Percentiles rank a stretch among this genome's conserved stretches.
Conservation (phyloP, 225 moss, liverwort and hornwort species). For the Asterella californica region DNA sequence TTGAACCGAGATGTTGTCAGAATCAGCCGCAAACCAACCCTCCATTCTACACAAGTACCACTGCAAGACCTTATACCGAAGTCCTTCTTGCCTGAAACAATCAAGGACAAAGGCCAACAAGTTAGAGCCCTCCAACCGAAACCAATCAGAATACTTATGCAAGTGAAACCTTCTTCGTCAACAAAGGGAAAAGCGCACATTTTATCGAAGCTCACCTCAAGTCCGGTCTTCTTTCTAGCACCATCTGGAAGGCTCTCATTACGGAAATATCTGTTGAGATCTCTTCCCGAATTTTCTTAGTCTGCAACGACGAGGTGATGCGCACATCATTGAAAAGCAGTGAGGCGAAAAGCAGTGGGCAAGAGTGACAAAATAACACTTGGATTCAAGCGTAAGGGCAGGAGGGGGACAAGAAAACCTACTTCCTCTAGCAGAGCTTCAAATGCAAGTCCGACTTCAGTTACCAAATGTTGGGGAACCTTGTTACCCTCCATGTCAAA, state of each 20-base stretch:
- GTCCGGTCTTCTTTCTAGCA: constrained; percentile 87
- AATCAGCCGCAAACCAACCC: constrained; percentile 98
- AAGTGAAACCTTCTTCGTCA: not conserved
- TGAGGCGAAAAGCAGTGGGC: not conserved
- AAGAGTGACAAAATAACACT: not conserved
- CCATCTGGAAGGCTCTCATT: constrained; percentile 60
- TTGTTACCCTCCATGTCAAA: constrained; percentile 96
- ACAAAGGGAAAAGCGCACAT: not conserved
- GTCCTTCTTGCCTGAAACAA: constrained; percentile 74
- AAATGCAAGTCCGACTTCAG: constrained; percentile 82
- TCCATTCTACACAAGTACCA: constrained; percentile 99
- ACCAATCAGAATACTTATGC: too few relatives aligned
- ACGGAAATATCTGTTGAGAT: constrained; percentile 80
- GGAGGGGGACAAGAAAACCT: not conserved
- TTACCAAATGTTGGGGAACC: constrained; percentile 88
- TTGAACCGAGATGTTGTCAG: constrained; percentile 89
- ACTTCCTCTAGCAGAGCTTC: constrained; percentile 92
- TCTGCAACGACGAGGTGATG: constrained; percentile 45
- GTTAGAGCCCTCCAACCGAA: not conserved
- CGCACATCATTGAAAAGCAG: not conserved
- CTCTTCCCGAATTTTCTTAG: constrained; percentile 90
- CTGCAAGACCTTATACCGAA: constrained; percentile 87
- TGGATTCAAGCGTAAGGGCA: not conserved
- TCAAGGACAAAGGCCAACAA: not conserved
- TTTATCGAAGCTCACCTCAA: constrained; percentile 52